Base-by-base conservation (phyloP, 179 eudicot species). In the Heliamphora pulchella region DNA sequence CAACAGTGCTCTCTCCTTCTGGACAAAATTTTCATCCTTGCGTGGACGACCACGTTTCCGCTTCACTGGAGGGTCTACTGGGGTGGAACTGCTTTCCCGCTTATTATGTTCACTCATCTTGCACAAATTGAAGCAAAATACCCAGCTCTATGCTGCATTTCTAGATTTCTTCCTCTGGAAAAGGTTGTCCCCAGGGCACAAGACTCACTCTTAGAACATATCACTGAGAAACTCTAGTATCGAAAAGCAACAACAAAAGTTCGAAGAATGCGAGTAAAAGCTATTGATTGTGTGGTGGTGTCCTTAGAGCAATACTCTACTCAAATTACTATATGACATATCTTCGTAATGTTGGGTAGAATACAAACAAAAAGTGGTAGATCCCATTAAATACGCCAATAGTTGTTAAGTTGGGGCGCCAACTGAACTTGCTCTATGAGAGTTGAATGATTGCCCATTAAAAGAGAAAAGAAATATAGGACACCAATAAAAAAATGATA, bases 31-130 rank as follows among this genome's bases (percentile, higher is more conserved):
- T 18, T 72, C 85, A 68, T 86, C 88, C 77, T 86, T 86, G 8
- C 84, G 86, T n/a, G 88, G 88, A n/a, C 86, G 84, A 59, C 88
- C 88, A 79, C 86, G 86, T 17, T 71, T 86, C 41, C 86, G 80
- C 83, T 86, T 86, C 67, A 80, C 77, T 53, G 82, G 84, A 53
- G 77, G 68, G 43, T 55, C 62, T 31, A 74, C 51, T 9, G 81
- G 73, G 39, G 50, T 54, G 53, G 39, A 54, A 79, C 66, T 57
- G 66, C 54, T 55, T 41, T 54, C 1, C 10, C 43, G 81, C 54
- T 79, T 79, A 1, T 54, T 69, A 10, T 54, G 81, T 69, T 57
- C 5, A 8, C 55, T 69, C 67, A 44, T 79, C 70, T 69, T 43
- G 51, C 5, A 39, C 1, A 39, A 51, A 59, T 11, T 63, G 3